phyloP scores from a whole-genome alignment of 495 filamentous ascomycete species.

The Alectoria sarmentosa region DNA sequence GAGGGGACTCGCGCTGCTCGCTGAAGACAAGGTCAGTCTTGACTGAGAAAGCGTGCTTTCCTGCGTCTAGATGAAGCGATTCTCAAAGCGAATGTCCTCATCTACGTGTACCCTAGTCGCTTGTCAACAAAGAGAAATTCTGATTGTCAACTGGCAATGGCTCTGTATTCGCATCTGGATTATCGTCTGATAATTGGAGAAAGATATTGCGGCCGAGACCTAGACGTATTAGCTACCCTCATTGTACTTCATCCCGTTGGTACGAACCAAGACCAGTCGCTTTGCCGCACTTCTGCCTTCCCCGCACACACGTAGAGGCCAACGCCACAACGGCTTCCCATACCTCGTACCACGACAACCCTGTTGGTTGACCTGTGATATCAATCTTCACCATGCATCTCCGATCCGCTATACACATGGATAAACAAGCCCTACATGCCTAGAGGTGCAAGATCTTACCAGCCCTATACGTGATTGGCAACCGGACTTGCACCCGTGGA shows the following conservation, averaged over 20 bases:
- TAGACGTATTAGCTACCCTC: background rate
- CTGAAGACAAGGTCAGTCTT: too few species aligned
- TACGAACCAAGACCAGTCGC: constrained; percentile 8
- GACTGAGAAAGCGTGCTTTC: too few species aligned
- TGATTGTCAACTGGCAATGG: background rate
- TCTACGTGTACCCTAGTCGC: background rate
- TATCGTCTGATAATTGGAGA: background rate
- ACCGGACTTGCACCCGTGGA: background rate
- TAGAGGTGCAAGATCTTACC: background rate
- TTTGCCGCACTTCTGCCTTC: background rate
- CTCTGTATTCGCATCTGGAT: too few species aligned
- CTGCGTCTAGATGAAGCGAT: background rate
- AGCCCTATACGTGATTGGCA: background rate
- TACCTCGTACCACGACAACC: constrained; percentile 1
- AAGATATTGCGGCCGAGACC: background rate
- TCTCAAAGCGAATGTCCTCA: background rate
- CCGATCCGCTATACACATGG: constrained; percentile 3
- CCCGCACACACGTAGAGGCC: background rate
- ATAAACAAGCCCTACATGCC: background rate
- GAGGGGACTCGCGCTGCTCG: too few species aligned
- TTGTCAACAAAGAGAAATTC: background rate
- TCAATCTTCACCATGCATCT: background rate
- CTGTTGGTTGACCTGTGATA: background rate
- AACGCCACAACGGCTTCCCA: background rate
- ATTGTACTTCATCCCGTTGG: background rate